phyloP scores from a whole-genome alignment of 441 rosid genomes.

The Cnidoscolus chayamansa region DNA sequence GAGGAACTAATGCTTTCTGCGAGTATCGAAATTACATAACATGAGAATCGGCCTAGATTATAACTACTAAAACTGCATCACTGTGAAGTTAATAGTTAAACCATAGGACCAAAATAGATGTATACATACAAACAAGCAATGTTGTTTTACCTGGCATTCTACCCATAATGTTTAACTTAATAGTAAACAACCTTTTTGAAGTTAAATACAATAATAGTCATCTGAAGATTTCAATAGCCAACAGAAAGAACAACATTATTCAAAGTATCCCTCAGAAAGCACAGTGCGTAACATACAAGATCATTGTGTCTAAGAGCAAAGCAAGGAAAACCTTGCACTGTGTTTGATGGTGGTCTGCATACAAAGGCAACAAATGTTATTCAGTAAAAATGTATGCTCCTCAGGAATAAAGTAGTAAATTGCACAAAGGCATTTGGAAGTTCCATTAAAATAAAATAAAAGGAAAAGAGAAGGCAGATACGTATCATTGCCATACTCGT shows the following conservation, averaged over 20 bases:
- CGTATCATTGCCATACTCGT: background rate
- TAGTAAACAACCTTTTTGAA: background rate
- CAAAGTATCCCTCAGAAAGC: background rate
- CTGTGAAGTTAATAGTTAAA: too few relatives aligned
- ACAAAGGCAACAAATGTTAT: background rate
- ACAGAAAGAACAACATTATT: background rate
- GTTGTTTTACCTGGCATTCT: background rate
- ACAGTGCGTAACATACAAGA: background rate
- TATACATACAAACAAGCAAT: background rate
- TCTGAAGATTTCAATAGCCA: background rate
- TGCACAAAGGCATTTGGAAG: background rate
- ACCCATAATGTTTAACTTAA: background rate
- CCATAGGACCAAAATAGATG: background rate
- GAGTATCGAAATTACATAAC: too few relatives aligned
- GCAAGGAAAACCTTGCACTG: background rate
- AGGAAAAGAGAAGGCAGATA: background rate
- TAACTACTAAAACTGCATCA: too few relatives aligned
- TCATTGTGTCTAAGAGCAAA: background rate
- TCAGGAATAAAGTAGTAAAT: background rate
- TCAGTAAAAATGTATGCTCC: background rate
- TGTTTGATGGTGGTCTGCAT: background rate
- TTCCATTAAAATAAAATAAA: background rate
- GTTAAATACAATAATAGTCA: background rate
- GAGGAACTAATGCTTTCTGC: too few relatives aligned
- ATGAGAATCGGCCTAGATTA: too few relatives aligned